Evolutionary conservation across 2,329 filamentous ascomycete genomes (phyloP).

Genomic region (Aspergillus versicolor): DNA sequence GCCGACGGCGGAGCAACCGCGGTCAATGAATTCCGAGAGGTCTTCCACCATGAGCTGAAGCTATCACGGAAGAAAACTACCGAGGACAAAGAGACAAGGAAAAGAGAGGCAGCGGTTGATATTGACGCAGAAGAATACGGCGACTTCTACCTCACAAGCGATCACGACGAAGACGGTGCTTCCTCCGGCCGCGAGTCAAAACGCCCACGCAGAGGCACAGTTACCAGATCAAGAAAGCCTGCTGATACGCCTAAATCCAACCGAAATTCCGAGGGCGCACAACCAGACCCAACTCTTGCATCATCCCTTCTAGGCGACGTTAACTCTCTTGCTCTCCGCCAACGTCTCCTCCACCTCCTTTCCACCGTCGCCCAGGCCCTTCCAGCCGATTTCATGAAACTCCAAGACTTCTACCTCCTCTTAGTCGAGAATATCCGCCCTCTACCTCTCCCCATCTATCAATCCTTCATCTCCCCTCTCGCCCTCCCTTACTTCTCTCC

Average conservation of each 20-base stretch:
- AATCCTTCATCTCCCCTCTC: constrained; percentile 45
- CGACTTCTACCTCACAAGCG: constrained; percentile 41
- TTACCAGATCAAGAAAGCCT: constrained; percentile 14
- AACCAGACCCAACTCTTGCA: constrained; percentile 17
- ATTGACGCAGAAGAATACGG: constrained; percentile 48
- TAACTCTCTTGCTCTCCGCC: constrained; percentile 42
- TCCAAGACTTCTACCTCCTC: constrained; percentile 43
- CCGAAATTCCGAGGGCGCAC: constrained; percentile 4
- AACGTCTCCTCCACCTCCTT: constrained; percentile 46
- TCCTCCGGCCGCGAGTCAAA: constrained; percentile 30
- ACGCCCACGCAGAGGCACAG: constrained; percentile 33
- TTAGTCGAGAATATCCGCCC: constrained; percentile 49
- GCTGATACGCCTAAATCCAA: constrained; percentile 3
- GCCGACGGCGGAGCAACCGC: constrained; percentile 42
- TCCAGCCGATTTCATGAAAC: constrained; percentile 34
- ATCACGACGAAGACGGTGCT: constrained; percentile 37
- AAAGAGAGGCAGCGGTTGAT: constrained; percentile 43
- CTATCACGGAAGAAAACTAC: constrained; percentile 14
- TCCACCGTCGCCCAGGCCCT: constrained; percentile 37
- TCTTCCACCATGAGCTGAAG: constrained; percentile 48
- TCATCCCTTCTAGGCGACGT: constrained; percentile 38
- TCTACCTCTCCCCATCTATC: constrained; percentile 47
- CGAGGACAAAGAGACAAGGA: constrained; percentile 33
- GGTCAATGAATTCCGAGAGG: constrained; percentile 43
- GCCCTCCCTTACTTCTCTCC: constrained; percentile 42